Conservation (phyloP, 1,139 yeast species). For the Trichomonascaceae sp. region DNA sequence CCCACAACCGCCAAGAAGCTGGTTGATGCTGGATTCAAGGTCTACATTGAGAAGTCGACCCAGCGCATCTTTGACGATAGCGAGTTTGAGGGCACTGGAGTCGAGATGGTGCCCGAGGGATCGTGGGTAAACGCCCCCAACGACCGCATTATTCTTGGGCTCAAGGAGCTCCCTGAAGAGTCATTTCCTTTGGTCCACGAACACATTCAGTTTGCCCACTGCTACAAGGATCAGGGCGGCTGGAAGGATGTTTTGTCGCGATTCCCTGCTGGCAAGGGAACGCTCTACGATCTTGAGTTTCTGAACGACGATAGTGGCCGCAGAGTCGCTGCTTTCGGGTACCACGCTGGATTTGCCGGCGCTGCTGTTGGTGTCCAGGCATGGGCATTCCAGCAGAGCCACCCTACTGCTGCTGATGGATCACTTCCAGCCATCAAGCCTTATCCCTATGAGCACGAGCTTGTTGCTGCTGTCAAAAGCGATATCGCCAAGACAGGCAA, state of each 20-base stretch:
- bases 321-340: conserved; percentile 98
- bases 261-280: conserved; percentile 85
- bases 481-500: conserved; percentile 54
- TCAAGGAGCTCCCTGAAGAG: conserved; percentile 94
- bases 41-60: conserved; percentile 74
- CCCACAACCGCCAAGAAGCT: conserved; percentile 80
- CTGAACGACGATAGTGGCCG: conserved; percentile 89
- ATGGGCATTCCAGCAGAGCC: conserved; percentile 84
- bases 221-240: conserved; percentile 94
- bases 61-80: conserved; percentile 59
- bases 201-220: conserved; percentile 97
- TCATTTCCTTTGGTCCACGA: conserved; percentile 87
- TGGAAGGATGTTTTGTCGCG: conserved; percentile 86
- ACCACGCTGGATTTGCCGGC: conserved; percentile 97
- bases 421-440: conserved; percentile 56
- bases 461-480: conserved; percentile 51
- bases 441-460: conserved; percentile 63
- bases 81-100: conserved; percentile 72
- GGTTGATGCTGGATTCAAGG: conserved; percentile 75
- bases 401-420: conserved; percentile 39
- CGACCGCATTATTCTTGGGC: conserved; percentile 80
- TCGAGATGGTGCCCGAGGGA: conserved; percentile 79
- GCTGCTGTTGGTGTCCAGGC: conserved; percentile 92
- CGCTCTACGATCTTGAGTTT: conserved; percentile 85
- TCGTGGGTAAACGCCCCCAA: conserved; percentile 87